Conservation (phyloP, 305 asterid species). For the Fraxinus latifolia region DNA sequence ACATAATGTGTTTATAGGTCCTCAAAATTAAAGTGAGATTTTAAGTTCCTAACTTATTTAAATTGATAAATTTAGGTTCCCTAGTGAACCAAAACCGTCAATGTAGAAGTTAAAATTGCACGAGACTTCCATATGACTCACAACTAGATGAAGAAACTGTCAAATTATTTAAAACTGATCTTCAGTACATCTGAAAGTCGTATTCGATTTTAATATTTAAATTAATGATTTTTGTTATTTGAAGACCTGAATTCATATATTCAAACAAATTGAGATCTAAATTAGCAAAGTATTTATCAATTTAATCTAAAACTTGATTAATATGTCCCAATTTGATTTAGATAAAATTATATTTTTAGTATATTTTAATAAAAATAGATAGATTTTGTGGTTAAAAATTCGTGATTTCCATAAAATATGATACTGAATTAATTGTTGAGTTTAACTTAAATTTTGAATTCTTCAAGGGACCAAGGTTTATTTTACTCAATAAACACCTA, state of each 20-base stretch:
- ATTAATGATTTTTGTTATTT: no score
- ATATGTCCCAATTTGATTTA: no score
- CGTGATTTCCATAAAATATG: neutral
- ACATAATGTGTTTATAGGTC: neutral
- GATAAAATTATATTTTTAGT: no score
- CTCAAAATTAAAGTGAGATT: neutral
- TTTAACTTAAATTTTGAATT: no score
- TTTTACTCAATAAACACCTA: neutral
- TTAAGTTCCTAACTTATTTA: neutral
- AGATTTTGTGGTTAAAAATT: no score
- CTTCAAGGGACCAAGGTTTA: no score
- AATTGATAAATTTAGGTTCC: neutral
- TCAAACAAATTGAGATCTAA: neutral
- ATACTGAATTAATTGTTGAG: neutral
- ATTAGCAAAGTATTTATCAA: no score
- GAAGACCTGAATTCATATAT: neutral
- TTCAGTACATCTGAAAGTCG: neutral
- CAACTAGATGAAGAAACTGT: neutral
- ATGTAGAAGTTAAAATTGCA: no score
- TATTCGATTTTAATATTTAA: no score
- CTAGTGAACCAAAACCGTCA: neutral
- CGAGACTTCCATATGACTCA: neutral
- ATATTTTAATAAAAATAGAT: no score
- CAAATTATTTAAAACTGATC: no score
- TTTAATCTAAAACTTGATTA: no score